Percentiles rank a stretch among this genome's conserved stretches.
phyloP scores from a whole-genome alignment of 2,329 filamentous ascomycete genomes.

The Mycosphaerelloides madeirae region DNA sequence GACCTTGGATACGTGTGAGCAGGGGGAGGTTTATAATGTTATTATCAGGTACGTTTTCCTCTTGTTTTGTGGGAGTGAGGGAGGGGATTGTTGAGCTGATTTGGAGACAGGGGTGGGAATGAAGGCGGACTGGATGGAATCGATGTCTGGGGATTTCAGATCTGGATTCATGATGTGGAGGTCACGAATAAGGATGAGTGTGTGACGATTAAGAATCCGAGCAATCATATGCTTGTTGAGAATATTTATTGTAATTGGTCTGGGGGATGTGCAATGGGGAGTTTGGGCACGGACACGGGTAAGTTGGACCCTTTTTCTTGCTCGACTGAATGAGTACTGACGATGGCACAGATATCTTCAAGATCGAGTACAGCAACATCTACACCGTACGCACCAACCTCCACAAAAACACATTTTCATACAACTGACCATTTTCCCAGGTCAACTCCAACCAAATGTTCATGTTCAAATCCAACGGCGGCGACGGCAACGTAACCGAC shows the following conservation, averaged over 20 bases:
- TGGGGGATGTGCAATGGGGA: conserved; percentile 55
- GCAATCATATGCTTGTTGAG: conserved; percentile 54
- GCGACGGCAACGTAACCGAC: conserved; percentile 50
- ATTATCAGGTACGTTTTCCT: neutral
- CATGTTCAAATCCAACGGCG: conserved; percentile 56
- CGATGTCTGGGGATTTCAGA: conserved; percentile 51
- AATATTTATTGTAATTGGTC: conserved; percentile 56
- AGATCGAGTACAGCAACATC: conserved; percentile 53
- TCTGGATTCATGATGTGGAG: conserved; percentile 56
- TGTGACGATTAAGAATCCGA: conserved; percentile 52
- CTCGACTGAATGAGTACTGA: too few species aligned
- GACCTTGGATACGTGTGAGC: conserved; percentile 46
- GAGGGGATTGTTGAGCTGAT: too few species aligned
- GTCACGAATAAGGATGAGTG: conserved; percentile 60
- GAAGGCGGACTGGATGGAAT: conserved; percentile 53
- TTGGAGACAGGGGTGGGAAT: conserved; percentile 40
- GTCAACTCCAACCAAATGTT: conserved; percentile 56
- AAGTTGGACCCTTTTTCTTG: too few species aligned
- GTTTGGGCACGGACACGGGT: conserved; percentile 43
- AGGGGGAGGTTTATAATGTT: conserved; percentile 36
- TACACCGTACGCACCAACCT: conserved; percentile 40
- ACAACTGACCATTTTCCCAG: too few species aligned
- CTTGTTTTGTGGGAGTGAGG: too few species aligned
- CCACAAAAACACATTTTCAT: too few species aligned
- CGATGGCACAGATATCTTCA: conserved; percentile 39